These are phyloP conservation scores for Kodamaea nitidulidarum DNA, from an alignment of 805 yeast species.

Conservation along the genomic window DNA sequence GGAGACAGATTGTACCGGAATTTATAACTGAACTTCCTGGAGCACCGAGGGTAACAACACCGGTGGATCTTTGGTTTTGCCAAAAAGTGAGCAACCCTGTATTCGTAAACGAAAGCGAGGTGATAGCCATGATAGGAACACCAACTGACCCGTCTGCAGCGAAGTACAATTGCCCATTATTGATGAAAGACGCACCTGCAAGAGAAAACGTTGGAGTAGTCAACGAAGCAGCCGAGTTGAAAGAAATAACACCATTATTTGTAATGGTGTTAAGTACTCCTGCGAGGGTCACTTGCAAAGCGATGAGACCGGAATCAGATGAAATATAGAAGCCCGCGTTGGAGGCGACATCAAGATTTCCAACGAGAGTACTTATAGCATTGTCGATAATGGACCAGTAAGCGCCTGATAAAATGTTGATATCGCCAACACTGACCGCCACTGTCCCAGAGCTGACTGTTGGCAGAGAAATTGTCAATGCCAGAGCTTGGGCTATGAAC, in stretches of 20 bases:
- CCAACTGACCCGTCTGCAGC: conserved; percentile 12
- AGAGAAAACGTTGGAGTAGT: conserved; percentile 10
- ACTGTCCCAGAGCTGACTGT: conserved; percentile 18
- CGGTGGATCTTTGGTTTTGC: conserved; percentile 19
- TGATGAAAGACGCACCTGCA: conserved; percentile 10
- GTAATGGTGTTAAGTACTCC: conserved; percentile 14
- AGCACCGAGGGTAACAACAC: conserved; percentile 17
- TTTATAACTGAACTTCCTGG: conserved; percentile 12
- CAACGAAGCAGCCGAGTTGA: conserved; percentile 13
- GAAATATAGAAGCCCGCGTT: conserved; percentile 17
- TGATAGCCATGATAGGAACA: conserved; percentile 12
- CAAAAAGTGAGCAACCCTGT: conserved; percentile 20
- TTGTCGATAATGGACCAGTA: conserved; percentile 18
- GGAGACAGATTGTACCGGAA: conserved; percentile 21
- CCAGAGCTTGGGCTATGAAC: conserved; percentile 1
- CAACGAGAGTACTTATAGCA: conserved; percentile 12
- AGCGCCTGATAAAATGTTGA: conserved; percentile 15
- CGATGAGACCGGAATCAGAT: conserved; percentile 7
- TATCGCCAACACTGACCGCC: conserved; percentile 16
- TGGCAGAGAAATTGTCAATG: conserved; percentile 10
- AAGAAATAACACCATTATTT: conserved; percentile 18
- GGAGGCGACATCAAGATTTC: conserved; percentile 12
- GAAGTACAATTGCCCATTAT: conserved; percentile 12
- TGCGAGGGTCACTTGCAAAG: conserved; percentile 10
- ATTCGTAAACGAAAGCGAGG: conserved; percentile 13